These are phyloP conservation scores for Cairneyella variabilis DNA, from an alignment of 495 filamentous ascomycete genomes.

Conservation along the genomic window DNA sequence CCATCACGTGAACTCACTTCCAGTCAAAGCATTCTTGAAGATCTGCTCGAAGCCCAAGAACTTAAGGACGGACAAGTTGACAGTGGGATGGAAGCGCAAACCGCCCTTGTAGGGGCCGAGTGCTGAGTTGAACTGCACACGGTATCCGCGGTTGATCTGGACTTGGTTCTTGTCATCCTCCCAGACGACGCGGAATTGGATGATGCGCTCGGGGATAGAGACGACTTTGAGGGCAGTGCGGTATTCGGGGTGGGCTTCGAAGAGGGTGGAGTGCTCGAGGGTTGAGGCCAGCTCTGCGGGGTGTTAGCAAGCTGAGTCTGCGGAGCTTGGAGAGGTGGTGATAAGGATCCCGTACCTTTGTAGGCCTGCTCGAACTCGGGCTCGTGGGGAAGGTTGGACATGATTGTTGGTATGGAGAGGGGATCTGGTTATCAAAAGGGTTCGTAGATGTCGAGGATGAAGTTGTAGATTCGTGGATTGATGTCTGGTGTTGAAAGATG, in stretches of 20 bases:
- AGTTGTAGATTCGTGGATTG: neutral
- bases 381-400: conserved; percentile 84
- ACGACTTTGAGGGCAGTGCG: conserved; percentile 82
- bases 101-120: conserved; percentile 98
- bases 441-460: neutral
- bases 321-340: neutral
- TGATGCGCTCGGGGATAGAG: conserved; percentile 89
- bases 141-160: conserved; percentile 94
- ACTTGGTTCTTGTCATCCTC: conserved; percentile 86
- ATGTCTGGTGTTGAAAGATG: neutral
- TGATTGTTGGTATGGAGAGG: conserved; percentile 33
- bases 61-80: conserved; percentile 97
- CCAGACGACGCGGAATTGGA: conserved; percentile 97
- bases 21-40: conserved; percentile 99
- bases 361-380: conserved; percentile 99
- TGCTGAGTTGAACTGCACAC: conserved; percentile 98
- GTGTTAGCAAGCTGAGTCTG: conserved; percentile 2
- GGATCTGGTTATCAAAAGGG: conserved; percentile 10
- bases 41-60: conserved; percentile 99
- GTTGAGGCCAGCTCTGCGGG: conserved; percentile 82
- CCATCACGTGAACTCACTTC: conserved; percentile 56
- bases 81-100: conserved; percentile 89
- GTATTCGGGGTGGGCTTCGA: conserved; percentile 92
- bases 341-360: conserved; percentile 65
- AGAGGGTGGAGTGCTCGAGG: conserved; percentile 89